phyloP scores from a whole-genome alignment of 2,329 filamentous ascomycete species.

The Trichoderma citrinoviride region DNA sequence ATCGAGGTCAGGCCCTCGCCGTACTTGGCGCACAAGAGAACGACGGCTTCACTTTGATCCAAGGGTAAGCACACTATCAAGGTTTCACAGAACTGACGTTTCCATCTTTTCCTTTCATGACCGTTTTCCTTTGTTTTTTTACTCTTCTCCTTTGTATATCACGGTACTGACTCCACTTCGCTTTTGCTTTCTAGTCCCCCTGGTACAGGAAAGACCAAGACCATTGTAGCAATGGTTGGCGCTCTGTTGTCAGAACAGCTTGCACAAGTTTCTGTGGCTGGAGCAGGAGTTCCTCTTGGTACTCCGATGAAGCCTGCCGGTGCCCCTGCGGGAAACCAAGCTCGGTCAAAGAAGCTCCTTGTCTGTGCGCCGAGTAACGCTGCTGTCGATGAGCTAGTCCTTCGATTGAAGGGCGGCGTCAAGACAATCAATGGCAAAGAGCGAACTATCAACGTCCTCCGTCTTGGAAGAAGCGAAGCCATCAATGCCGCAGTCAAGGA shows the following conservation, averaged over 20 bases:
- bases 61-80: constrained; percentile 59
- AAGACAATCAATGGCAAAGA: constrained; percentile 70
- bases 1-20: constrained; percentile 84
- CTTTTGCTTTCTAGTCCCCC: constrained; percentile 60
- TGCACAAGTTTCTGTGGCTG: constrained; percentile 32
- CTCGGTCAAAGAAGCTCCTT: constrained; percentile 72
- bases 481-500: constrained; percentile 88
- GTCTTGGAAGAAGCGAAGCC: constrained; percentile 84
- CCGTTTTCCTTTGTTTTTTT: background rate
- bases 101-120: background rate
- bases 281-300: constrained; percentile 35
- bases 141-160: background rate
- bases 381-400: constrained; percentile 91
- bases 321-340: constrained; percentile 29
- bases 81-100: background rate
- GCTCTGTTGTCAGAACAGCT: constrained; percentile 55
- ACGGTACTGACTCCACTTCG: background rate
- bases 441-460: constrained; percentile 81
- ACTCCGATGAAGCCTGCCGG: constrained; percentile 32
- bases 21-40: constrained; percentile 92
- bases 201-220: constrained; percentile 97
- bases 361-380: constrained; percentile 99
- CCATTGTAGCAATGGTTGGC: constrained; percentile 93
- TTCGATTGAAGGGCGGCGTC: constrained; percentile 85
- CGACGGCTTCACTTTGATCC: constrained; percentile 93